Evolutionary conservation across 2,329 filamentous ascomycete species (phyloP).

Genomic region (Phyllosticta citriasiana): DNA sequence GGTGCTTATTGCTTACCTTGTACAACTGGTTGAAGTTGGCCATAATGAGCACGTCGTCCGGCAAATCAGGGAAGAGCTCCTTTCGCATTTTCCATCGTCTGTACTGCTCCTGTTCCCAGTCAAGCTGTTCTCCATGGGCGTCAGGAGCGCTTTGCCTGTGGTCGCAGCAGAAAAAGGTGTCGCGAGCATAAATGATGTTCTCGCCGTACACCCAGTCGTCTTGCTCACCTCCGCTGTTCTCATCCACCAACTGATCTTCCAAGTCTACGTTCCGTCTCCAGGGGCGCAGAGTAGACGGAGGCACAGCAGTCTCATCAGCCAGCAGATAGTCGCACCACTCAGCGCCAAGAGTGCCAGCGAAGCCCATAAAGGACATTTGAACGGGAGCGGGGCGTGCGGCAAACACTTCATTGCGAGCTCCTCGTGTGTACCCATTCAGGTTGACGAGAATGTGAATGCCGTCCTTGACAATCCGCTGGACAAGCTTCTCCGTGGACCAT

Average conservation of each 20-base stretch:
- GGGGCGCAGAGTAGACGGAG: slow-evolving; percentile 68
- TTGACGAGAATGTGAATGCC: slow-evolving; percentile 93
- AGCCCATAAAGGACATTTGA: slow-evolving; percentile 99
- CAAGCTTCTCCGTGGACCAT: slow-evolving; percentile 76
- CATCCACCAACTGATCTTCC: slow-evolving; percentile 53
- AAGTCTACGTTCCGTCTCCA: slow-evolving; percentile 66
- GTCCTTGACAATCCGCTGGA: slow-evolving; percentile 78
- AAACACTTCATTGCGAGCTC: slow-evolving; percentile 95
- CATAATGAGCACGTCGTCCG: slow-evolving; percentile 78
- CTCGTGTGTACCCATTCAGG: slow-evolving; percentile 94
- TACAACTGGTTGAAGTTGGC: slow-evolving; percentile 99
- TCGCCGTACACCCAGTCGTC: slow-evolving; percentile 92
- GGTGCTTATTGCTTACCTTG: slow-evolving; percentile 55
- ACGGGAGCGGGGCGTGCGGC: slow-evolving; percentile 88
- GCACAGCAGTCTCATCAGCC: slow-evolving; percentile 80
- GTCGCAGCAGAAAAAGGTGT: slow-evolving; percentile 98
- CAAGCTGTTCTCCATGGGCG: slow-evolving; percentile 52
- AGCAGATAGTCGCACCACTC: slow-evolving; percentile 99
- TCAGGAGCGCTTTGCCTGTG: slow-evolving; percentile 84
- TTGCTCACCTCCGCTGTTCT: slow-evolving; percentile 56
- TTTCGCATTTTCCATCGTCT: slow-evolving; percentile 89
- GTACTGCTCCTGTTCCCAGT: slow-evolving; percentile 75
- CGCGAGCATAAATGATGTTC: slow-evolving; percentile 87
- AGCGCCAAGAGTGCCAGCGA: slow-evolving; percentile 87
- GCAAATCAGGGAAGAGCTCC: slow-evolving; percentile 73